Evolutionary conservation across 108 stramenopile species (phyloP), one percentile per base, ranked within the genome.

Genomic region (Fistulifera solaris): DNA sequence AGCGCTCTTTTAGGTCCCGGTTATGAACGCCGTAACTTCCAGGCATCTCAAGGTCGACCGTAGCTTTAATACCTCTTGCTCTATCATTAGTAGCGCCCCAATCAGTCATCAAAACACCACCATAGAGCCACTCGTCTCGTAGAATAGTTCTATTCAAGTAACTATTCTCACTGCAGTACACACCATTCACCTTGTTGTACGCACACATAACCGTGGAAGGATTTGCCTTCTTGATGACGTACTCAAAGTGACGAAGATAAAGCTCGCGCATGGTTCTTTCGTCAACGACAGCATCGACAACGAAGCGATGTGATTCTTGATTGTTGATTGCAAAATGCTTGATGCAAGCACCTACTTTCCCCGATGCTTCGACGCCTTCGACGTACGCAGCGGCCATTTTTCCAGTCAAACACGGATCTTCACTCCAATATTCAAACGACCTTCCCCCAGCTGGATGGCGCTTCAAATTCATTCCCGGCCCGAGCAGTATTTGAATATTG

Each of bases 1-100:
- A 64, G 15, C 3, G 72, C 67, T 16, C n/a, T 22, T 42, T 41
- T 13, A 79, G 49, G 10, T 51, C 27, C 1, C 0, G 0, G 42
- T 68, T 52, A 48, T 67, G 56, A 1, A 44, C 59, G 35, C 73
- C 75, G 12, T 43, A 8, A 21, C 40, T 72, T 19, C 70, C 68
- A 0, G 87, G 87, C 87, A 89, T 89, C 67, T 89, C 83, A 23
- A 79, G 63, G 59, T 89, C 83, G 56, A 84, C 46, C 18, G 80
- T 80, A 11, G 75, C 78, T 13, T 40, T 18, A 7, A 84, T 56
- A 26, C 66, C 67, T 21, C 47, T 23, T 8, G 51, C 56, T 0
- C 77, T 61, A 46, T 74, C 65, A 53, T 78, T 70, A 23, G 73
- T 68, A 0, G 87, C 87, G 17, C 69, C 72, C 87, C 87, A 89